Evolutionary conservation across 2,329 filamentous ascomycete species (phyloP).

Genomic region (Colletotrichum viniferum): DNA sequence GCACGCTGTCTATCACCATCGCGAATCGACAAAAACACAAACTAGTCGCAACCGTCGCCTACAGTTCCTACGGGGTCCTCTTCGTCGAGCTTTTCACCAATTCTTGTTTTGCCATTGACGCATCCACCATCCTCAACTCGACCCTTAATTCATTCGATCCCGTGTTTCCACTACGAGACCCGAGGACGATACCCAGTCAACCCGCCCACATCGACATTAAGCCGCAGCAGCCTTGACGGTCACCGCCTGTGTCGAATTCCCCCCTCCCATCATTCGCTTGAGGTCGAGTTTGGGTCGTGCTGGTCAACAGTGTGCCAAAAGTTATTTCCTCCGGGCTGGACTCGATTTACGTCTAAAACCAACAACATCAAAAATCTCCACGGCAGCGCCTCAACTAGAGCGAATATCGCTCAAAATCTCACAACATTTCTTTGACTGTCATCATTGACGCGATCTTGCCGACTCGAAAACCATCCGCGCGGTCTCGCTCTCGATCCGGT

Average conservation of each 20-base stretch:
- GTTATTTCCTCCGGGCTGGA: conserved; percentile 46
- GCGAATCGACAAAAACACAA: conserved; percentile 15
- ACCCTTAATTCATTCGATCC: conserved; percentile 44
- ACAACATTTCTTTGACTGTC: conserved; percentile 1
- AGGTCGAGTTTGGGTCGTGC: conserved; percentile 45
- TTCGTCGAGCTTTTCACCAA: conserved; percentile 25
- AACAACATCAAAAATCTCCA: not conserved
- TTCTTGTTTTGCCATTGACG: conserved; percentile 27
- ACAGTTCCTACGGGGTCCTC: conserved; percentile 30
- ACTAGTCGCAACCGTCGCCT: conserved; percentile 30
- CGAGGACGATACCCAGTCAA: not conserved
- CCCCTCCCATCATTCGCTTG: conserved; percentile 44
- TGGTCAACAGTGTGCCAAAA: conserved; percentile 25
- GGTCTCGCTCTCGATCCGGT: conserved; percentile 12
- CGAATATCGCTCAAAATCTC: not conserved
- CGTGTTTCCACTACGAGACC: conserved; percentile 30
- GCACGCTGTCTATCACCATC: conserved; percentile 26
- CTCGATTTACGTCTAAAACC: conserved; percentile 37
- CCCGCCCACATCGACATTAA: conserved; percentile 28
- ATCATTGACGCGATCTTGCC: not conserved
- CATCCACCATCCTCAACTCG: conserved; percentile 43
- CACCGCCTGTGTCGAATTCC: conserved; percentile 32
- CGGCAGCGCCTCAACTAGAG: conserved; percentile 25
- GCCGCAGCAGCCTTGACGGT: conserved; percentile 45
- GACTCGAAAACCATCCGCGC: not conserved